A percentile compares a stretch with the other conserved stretches of the same genome.
These are phyloP conservation scores for Hanseniaspora nectarophila DNA, from an alignment of 805 yeast species.

Conservation along the genomic window DNA sequence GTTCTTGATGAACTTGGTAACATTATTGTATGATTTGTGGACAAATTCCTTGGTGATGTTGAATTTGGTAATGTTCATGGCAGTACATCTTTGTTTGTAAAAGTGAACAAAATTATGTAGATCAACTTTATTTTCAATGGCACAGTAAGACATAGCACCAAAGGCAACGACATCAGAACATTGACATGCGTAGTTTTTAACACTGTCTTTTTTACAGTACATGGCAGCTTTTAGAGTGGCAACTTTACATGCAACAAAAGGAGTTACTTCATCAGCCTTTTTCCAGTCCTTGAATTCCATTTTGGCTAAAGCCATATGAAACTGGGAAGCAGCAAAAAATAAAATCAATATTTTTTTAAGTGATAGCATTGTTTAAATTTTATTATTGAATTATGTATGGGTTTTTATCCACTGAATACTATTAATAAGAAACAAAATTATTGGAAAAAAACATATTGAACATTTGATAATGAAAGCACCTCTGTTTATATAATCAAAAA, in stretches of 20 bases:
- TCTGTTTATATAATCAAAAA: too few species aligned
- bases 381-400: background rate
- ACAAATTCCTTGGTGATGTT: background rate
- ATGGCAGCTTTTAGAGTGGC: slow-evolving; percentile 18
- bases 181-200: slow-evolving; percentile 20
- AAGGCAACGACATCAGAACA: slow-evolving; percentile 25
- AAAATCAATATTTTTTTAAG: background rate
- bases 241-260: slow-evolving; percentile 20
- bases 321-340: background rate
- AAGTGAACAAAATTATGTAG: background rate
- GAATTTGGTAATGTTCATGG: background rate
- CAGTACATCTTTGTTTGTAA: background rate
- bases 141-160: slow-evolving; percentile 27
- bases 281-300: background rate
- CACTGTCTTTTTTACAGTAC: slow-evolving; percentile 21
- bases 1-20: slow-evolving; percentile 18
- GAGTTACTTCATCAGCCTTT: background rate
- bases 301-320: background rate
- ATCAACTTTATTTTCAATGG: slow-evolving; percentile 16
- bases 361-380: background rate
- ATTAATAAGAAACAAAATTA: too few species aligned
- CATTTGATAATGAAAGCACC: too few species aligned
- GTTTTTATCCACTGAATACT: background rate
- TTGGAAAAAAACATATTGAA: too few species aligned
- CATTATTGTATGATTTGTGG: slow-evolving; percentile 21